These are phyloP conservation scores for Syzygium malaccense DNA, from an alignment of 441 rosid species.

Conservation along the genomic window DNA sequence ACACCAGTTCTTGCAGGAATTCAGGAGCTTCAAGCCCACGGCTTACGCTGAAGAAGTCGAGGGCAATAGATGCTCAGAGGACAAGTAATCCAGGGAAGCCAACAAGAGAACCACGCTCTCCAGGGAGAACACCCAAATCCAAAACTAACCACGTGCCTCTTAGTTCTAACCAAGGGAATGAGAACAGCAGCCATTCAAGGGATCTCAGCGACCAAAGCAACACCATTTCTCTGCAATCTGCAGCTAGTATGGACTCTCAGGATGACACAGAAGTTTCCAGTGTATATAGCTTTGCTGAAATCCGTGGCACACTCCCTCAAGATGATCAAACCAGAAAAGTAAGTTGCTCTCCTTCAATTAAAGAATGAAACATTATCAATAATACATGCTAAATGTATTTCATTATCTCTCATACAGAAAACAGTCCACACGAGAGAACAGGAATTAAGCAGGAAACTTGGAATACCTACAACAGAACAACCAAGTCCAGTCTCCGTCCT, in stretches of 20 bases:
- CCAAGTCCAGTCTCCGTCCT: constrained; percentile 97
- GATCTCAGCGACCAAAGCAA: constrained; percentile 39
- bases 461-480: constrained; percentile 51
- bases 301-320: constrained; percentile 22
- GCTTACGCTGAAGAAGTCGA: constrained; percentile 45
- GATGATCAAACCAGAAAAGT: constrained; percentile 36
- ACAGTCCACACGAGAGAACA: constrained; percentile 28
- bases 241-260: constrained; percentile 42
- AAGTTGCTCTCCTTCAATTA: constrained; percentile 6
- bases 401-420: constrained; percentile 36
- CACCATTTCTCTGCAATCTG: constrained; percentile 39
- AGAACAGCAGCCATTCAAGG: constrained; percentile 38
- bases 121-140: constrained; percentile 24
- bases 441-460: constrained; percentile 21
- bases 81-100: constrained; percentile 39
- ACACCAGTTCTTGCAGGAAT: constrained; percentile 21
- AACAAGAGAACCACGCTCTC: constrained; percentile 41
- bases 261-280: constrained; percentile 65
- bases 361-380: background rate
- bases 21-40: constrained; percentile 40
- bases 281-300: constrained; percentile 34
- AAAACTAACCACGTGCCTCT: constrained; percentile 30
- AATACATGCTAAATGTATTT: constrained; percentile 1
- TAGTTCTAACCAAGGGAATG: constrained; percentile 39
- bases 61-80: constrained; percentile 38